Evolutionary conservation across 345 rosid species (phyloP), one percentile per base, ranked within the genome.

Genomic region (Rubroshorea leprosula): DNA sequence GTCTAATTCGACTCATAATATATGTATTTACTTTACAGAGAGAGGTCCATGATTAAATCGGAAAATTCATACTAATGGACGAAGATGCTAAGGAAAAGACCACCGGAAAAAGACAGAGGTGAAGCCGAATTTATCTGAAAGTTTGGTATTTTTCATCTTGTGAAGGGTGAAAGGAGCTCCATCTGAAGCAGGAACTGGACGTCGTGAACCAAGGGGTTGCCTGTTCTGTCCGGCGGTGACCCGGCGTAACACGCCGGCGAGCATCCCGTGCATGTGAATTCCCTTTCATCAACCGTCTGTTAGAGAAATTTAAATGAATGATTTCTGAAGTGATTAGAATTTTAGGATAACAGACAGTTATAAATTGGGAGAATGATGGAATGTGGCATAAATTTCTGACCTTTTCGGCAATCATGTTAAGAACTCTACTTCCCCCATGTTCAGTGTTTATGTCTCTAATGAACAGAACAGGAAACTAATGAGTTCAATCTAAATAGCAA

Each of bases 181-280:
- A 78, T 80, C 41, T 83, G 84, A 57, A 77, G 86, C 45, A 81
- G 59, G 70, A 90, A 90, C 1, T 78, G 80, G 2, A 77, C 76
- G 52, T 90, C 94, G 24, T 83, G 83, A 38, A 87, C 70, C 55
- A 90, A 68, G 21, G 97, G 96, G 62, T 90, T 90, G 1, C 69
- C 71, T 0, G 83, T 83, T 73, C 96, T 76, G n/a, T 74, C 63
- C n/a, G 89, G 94, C 18, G 96, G 97, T 41, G 97, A 85, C 18
- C 89, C 96, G 21, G 78, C 62, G 63, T 77, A 74, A 55, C 83
- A 72, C 17, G 68, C 65, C 13, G 81, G 70, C 1, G 65, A 50
- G 45, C 84, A 82, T 49, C 80, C 79, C 14, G 41, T 61, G 62
- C 83, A 75, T 21, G 47, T 27, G 6, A 63, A 24, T 62, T 72